Base-by-base conservation (phyloP, 768 basidiomycete species). In the Suillus subaureus region DNA sequence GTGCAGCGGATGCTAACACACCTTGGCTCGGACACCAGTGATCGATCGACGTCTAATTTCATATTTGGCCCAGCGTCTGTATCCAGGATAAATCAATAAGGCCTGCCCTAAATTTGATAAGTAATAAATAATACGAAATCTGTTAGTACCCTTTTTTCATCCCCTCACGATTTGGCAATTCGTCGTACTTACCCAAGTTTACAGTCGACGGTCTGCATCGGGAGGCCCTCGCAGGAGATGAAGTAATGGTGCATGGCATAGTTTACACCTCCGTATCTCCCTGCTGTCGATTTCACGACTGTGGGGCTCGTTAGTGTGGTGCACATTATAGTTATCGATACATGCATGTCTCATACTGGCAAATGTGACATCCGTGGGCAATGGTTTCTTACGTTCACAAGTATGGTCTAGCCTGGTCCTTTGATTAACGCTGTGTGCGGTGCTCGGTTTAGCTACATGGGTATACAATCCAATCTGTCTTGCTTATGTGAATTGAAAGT, bases 251-350 rank as follows among this genome's bases (percentile, higher is more conserved):
- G 91, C 91, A 90, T 74, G 88, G 90, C 90, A 91, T 92, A 90
- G 85, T 83, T 80, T 88, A 86, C 84, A 87, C 90, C 89, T 88
- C 89, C 87, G 91, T 93, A 93, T 93, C 91, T 90, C 88, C 90
- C 88, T 84, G 75, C 80, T 78, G 82, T 82, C 76, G 65, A 75
- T 69, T 70, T 70, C 70, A 86, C 85, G 81, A 82, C 82, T 80
- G 74, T 81, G 84, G 89, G 90, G 91, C 83, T 90, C 90, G 90
- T 93, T 90, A 87, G 87, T 61, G 88, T 87, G 90, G 91, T 89
- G 89, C 80, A 93, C 91, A 93, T 90, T 78, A 73, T 51, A 64
- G 61, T 40, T 39, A 37, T 39, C 15, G n/a, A 45, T 43, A 5
- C 12, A 33, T n/a, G n/a, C n/a, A n/a, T n/a, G n/a, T 28, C 18